phyloP scores from a whole-genome alignment of 495 filamentous ascomycete genomes.

The Aspergillus leporis region DNA sequence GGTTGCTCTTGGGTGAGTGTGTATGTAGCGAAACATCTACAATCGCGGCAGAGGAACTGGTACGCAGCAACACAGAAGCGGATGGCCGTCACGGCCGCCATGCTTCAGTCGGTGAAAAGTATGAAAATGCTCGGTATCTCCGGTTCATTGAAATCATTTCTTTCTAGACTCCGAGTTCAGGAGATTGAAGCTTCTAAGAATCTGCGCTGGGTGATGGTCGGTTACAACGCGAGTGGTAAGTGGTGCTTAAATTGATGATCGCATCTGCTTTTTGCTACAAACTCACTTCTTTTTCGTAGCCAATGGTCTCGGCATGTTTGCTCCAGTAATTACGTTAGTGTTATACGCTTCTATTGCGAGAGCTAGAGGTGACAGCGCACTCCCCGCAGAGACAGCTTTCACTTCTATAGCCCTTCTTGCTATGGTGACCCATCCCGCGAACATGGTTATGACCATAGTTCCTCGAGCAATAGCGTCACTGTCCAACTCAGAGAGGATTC shows the following conservation, averaged over 20 bases:
- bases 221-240: constrained; percentile 46
- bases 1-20: constrained; percentile 20
- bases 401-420: constrained; percentile 53
- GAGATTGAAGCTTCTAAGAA: constrained; percentile 43
- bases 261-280: not conserved
- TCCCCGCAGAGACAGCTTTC: constrained; percentile 47
- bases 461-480: constrained; percentile 37
- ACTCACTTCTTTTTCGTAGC: not conserved
- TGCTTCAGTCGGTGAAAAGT: constrained; percentile 52
- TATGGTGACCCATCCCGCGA: constrained; percentile 46
- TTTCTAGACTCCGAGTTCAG: constrained; percentile 34
- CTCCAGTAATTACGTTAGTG: not conserved
- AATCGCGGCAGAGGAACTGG: constrained; percentile 36
- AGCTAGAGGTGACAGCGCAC: not conserved
- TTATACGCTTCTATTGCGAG: not conserved
- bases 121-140: constrained; percentile 58
- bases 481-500: constrained; percentile 54
- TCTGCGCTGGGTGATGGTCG: constrained; percentile 40
- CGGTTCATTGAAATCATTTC: constrained; percentile 30
- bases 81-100: constrained; percentile 45
- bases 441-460: constrained; percentile 43
- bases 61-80: constrained; percentile 52
- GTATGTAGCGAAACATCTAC: constrained; percentile 34
- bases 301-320: constrained; percentile 3
- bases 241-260: not conserved